Base-by-base conservation (phyloP, 768 basidiomycete species). In the Lentinula sp. region DNA sequence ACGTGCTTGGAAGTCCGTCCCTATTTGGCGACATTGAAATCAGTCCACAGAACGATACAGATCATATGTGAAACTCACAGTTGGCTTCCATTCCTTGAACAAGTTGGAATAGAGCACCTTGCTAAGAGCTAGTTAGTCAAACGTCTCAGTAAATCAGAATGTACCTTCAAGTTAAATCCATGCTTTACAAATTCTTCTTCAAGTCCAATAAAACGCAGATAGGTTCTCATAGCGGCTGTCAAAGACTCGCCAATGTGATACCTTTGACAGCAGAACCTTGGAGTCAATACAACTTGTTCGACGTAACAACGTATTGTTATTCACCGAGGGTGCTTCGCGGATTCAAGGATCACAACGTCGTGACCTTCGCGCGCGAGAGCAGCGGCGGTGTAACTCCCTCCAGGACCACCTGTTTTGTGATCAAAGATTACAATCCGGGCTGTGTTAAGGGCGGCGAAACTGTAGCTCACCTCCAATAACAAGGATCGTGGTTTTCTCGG, bases 51-150 rank as follows among this genome's bases (percentile, higher is more conserved):
- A 42, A n/a, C 53, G 39, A 20, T 3, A 62, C 12, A 33, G 33
- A 33, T 28, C 12, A 33, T 46, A 39, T 33, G 46, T 28, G 28
- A 28, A 12, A 50, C 45, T 33, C 62, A 43, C 8, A 73, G 81
- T 66, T 83, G 83, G 85, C 58, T 81, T 84, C 76, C 85, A 84
- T 23, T 79, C 79, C 70, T 85, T 85, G 67, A 71, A 81, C 65
- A 83, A 82, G 66, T 84, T 85, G 67, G 85, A 83, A 70, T 85
- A 85, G 63, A 84, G 81, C 35, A 81, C 82, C 62, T 84, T 81
- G 43, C 84, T 85, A 52, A 81, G 59, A 62, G 39, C 51, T 54
- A 35, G 50, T 51, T 57, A 62, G 62, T 39, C 7, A 4, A 35
- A 23, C n/a, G 4, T n/a, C 16, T 13, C 39, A 10, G 6, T 32